Evolutionary conservation across 768 basidiomycete genomes (phyloP), one percentile per base, ranked within the genome.

Genomic region (Psilocybe cubensis): DNA sequence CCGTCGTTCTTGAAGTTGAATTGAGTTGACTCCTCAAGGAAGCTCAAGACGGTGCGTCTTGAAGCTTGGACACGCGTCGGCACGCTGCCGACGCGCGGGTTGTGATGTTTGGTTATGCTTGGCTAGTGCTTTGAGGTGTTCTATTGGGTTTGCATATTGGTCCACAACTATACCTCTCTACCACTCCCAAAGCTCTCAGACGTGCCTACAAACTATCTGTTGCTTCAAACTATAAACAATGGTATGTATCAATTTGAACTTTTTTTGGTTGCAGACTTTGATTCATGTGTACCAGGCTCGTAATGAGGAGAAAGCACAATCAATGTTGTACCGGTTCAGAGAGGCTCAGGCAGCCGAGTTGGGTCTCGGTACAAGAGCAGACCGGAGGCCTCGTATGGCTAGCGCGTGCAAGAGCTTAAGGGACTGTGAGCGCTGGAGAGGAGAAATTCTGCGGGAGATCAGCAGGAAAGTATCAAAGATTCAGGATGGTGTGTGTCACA

Each of bases 301-400:
- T 73, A 98, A 98, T 89, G 92, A 95, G 72, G 96, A 98, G 74
- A 99, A 98, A 72, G 93, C 95, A 1, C 95, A 96, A 74, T 93
- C 91, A 17, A 94, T 93, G 91, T 81, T 94, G 27, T 93, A 94
- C 70, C 92, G 94, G 57, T 98, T 99, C 76, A 90, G 96, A 53
- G 95, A 98, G 76, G 92, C 93, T 43, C 96, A 99, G 70, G 95
- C 94, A 0, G 91, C 91, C 29, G 96, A 98, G 78, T 88, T 98
- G 64, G 96, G 96, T 33, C 83, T 99, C 21, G 90, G 91, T 29
- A 89, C 91, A 14, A 85, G 92, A 44, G 79, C 76, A 9, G 96
- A 96, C 72, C 85, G 87, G n/a, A 79, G 96, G 35, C 96, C 95
- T 42, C 83, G 91, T 52, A 92, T 98, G 89, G 95, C 96, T 10